These are phyloP conservation scores for Daldinia concentrica DNA, from an alignment of 495 filamentous ascomycete genomes.

Conservation along the genomic window DNA sequence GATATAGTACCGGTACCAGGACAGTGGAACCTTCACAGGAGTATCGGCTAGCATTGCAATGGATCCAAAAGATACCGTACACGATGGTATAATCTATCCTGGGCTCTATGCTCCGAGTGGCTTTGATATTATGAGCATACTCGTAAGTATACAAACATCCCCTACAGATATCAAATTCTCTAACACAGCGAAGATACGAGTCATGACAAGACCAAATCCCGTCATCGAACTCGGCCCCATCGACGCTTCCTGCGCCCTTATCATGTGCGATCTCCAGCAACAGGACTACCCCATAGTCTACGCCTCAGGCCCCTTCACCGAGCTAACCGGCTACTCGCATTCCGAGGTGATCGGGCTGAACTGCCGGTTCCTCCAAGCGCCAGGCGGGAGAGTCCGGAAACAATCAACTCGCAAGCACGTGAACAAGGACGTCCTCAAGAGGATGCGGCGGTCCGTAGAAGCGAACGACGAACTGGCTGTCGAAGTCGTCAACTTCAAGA, in stretches of 20 bases:
- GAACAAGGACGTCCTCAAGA: conserved; percentile 48
- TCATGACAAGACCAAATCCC: conserved; percentile 55
- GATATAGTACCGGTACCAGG: conserved; percentile 26
- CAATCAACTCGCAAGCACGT: conserved; percentile 47
- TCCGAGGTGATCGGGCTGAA: conserved; percentile 57
- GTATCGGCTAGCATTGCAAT: conserved; percentile 7
- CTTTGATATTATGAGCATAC: conserved; percentile 58
- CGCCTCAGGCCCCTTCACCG: conserved; percentile 54
- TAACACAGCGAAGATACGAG: conserved; percentile 40
- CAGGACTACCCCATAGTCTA: conserved; percentile 61
- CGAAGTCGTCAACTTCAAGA: conserved; percentile 60
- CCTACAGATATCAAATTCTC: not conserved
- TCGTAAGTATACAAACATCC: conserved; percentile 48
- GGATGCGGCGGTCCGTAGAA: conserved; percentile 54
- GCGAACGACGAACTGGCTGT: conserved; percentile 53
- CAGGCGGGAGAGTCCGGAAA: conserved; percentile 46
- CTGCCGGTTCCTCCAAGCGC: conserved; percentile 64
- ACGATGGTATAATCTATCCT: conserved; percentile 56
- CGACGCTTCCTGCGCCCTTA: conserved; percentile 58
- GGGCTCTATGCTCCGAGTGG: conserved; percentile 59
- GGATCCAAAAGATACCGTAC: conserved; percentile 24
- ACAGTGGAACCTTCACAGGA: not conserved
- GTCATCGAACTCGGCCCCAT: conserved; percentile 56
- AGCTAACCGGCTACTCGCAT: conserved; percentile 56
- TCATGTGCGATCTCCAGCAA: conserved; percentile 57